Conservation (phyloP, 768 basidiomycete species). For the Dacryopinax spathularia region DNA sequence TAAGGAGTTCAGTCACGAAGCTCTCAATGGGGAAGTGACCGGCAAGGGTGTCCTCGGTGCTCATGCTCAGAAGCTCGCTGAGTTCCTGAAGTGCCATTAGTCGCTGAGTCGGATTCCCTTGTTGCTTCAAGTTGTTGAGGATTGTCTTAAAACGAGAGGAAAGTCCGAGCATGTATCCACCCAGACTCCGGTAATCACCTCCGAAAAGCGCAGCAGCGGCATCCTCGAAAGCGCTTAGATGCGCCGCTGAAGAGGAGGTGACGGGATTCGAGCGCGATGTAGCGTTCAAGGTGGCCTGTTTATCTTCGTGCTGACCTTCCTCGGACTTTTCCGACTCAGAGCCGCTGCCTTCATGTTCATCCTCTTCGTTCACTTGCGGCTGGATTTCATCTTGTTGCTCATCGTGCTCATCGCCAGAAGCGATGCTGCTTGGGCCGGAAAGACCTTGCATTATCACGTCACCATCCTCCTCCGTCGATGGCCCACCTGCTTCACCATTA, state of each 20-base stretch:
- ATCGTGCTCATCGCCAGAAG: not conserved
- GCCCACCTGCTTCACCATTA: not conserved
- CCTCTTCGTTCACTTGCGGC: no score
- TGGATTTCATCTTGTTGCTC: conserved; percentile 6
- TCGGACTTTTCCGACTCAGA: not conserved
- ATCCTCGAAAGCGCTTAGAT: conserved; percentile 18
- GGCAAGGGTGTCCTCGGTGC: conserved; percentile 90
- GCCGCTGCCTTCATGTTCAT: not conserved
- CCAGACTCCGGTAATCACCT: conserved; percentile 75
- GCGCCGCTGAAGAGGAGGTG: not conserved
- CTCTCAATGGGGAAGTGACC: conserved; percentile 91
- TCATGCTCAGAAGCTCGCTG: conserved; percentile 86
- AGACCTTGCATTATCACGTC: not conserved
- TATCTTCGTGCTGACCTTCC: not conserved
- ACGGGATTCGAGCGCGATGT: not conserved
- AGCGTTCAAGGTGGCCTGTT: not conserved
- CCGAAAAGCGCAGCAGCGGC: conserved; percentile 25
- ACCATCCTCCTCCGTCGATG: not conserved
- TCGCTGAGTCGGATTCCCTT: conserved; percentile 72
- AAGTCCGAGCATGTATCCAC: conserved; percentile 85
- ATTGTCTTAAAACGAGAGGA: conserved; percentile 79
- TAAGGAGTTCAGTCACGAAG: conserved; percentile 82
- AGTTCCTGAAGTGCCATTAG: conserved; percentile 86
- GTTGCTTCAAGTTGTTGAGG: conserved; percentile 73
- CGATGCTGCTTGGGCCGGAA: not conserved